phyloP scores from a whole-genome alignment of 352 stramenopile genomes.

The Phytophthora macrochlamydospora region DNA sequence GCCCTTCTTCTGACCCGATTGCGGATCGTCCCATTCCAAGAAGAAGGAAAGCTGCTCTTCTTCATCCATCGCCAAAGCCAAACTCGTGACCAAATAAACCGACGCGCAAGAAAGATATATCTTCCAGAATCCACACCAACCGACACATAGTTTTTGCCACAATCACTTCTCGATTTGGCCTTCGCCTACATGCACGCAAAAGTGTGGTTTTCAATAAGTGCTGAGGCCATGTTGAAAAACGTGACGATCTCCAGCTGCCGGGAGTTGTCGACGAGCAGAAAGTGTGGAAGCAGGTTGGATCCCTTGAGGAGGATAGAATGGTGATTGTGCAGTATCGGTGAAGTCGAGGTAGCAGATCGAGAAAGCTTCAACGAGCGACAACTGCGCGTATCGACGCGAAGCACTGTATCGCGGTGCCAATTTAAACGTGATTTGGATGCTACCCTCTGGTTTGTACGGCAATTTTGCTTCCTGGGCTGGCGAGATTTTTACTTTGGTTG shows the following conservation, averaged over 20 bases:
- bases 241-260: constrained; percentile 52
- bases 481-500: too few species aligned
- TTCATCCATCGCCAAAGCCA: constrained; percentile 36
- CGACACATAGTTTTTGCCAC: constrained; percentile 4
- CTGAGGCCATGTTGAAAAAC: constrained; percentile 34
- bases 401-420: constrained; percentile 66
- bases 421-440: background rate
- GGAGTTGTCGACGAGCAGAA: constrained; percentile 28
- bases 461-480: background rate
- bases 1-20: constrained; percentile 67
- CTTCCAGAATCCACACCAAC: constrained; percentile 32
- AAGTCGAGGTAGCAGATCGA: constrained; percentile 20
- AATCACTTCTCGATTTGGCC: constrained; percentile 22
- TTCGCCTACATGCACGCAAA: background rate
- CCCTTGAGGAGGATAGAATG: constrained; percentile 60
- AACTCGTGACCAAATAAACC: too few species aligned
- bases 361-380: background rate
- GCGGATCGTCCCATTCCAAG: constrained; percentile 79
- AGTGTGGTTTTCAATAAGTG: constrained; percentile 31
- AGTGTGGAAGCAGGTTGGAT: constrained; percentile 79
- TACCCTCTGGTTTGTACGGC: background rate
- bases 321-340: constrained; percentile 71
- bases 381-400: constrained; percentile 39
- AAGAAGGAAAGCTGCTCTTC: constrained; percentile 76
- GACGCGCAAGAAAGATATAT: background rate